These are phyloP conservation scores for Russula dissimulans DNA, from an alignment of 768 basidiomycete genomes.

Conservation along the genomic window DNA sequence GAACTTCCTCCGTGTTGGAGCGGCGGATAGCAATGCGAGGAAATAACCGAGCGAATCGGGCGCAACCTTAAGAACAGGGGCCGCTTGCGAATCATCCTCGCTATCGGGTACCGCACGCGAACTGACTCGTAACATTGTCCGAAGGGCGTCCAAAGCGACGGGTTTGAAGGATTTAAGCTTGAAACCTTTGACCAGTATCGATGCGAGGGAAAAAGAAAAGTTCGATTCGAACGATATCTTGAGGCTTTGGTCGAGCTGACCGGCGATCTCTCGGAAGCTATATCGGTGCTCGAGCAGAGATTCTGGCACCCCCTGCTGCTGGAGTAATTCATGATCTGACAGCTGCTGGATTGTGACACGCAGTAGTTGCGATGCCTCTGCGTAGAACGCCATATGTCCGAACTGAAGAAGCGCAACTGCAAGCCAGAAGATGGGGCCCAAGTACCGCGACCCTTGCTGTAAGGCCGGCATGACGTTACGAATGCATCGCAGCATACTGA, in stretches of 20 bases:
- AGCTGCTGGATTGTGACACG: constrained; percentile 56
- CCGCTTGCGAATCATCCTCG: constrained; percentile 28
- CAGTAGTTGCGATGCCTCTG: constrained; percentile 61
- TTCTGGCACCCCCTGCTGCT: constrained; percentile 39
- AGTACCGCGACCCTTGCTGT: constrained; percentile 58
- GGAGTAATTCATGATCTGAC: constrained; percentile 50
- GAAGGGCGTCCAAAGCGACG: constrained; percentile 50
- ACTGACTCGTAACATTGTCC: constrained; percentile 55
- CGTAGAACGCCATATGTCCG: constrained; percentile 59
- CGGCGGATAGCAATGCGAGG: constrained; percentile 64
- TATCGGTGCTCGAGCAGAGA: constrained; percentile 57
- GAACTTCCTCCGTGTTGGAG: constrained; percentile 47
- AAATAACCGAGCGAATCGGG: constrained; percentile 69
- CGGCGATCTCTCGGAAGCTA: constrained; percentile 56
- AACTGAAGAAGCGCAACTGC: constrained; percentile 77
- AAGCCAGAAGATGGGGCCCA: constrained; percentile 76
- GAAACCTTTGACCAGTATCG: constrained; percentile 81
- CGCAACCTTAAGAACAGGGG: constrained; percentile 36
- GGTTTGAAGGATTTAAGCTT: constrained; percentile 57
- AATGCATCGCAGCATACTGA: constrained; percentile 85
- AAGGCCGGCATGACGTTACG: constrained; percentile 68
- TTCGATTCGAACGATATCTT: constrained; percentile 67
- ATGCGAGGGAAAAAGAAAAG: constrained; percentile 75
- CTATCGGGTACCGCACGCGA: constrained; percentile 32
- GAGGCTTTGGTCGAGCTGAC: constrained; percentile 63